These are phyloP conservation scores for Xylaria intraflava DNA, from an alignment of 495 filamentous ascomycete species.

Conservation along the genomic window DNA sequence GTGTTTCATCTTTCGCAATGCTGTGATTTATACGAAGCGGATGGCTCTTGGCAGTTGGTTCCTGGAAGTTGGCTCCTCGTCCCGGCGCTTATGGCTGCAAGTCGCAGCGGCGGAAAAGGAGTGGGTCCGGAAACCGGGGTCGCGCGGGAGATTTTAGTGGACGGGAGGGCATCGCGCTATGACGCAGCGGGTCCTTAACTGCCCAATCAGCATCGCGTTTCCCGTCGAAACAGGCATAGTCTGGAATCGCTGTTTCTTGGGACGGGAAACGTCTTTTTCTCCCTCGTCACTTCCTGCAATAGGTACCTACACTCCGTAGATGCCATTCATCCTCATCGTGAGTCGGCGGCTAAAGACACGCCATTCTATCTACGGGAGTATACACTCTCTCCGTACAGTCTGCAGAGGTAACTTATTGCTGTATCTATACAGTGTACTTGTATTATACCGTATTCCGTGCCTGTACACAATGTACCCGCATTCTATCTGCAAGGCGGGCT, in stretches of 20 bases:
- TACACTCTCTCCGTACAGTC: too few species aligned
- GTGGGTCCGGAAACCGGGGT: too few species aligned
- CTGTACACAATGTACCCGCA: too few species aligned
- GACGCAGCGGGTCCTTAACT: slow-evolving; percentile 13
- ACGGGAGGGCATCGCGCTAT: not conserved
- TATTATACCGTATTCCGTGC: too few species aligned
- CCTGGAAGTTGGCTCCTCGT: too few species aligned
- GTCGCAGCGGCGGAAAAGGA: too few species aligned
- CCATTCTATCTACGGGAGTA: too few species aligned
- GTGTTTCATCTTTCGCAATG: not conserved
- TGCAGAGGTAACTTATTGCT: too few species aligned
- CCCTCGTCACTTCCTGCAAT: not conserved
- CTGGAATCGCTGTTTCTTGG: slow-evolving; percentile 9
- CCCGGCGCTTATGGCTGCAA: slow-evolving; percentile 1
- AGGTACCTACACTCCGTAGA: too few species aligned
- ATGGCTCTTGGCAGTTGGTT: not conserved
- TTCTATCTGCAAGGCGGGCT: not conserved
- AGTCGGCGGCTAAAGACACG: too few species aligned
- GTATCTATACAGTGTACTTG: too few species aligned
- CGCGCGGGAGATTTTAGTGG: not conserved
- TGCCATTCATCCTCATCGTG: too few species aligned
- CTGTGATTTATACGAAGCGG: not conserved
- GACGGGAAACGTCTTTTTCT: not conserved
- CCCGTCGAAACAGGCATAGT: slow-evolving; percentile 25
- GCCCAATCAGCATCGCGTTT: slow-evolving; percentile 19